phyloP scores from a whole-genome alignment of 1,284 basidiomycete genomes.

The Athelia psychrophila region DNA sequence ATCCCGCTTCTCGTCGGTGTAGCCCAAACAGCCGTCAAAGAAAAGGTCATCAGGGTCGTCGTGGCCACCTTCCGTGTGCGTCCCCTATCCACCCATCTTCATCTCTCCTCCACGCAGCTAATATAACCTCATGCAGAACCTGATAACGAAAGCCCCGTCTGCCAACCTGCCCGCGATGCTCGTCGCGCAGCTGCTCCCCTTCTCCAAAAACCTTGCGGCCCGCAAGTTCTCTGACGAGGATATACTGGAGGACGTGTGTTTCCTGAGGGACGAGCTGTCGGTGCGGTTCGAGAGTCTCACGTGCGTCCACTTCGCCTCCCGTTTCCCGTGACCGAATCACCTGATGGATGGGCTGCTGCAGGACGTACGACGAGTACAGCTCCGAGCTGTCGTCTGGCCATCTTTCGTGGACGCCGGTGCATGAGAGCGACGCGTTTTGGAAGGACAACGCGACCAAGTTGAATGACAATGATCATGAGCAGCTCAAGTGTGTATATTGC shows the following conservation, averaged over 20 bases:
- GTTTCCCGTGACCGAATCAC: not conserved
- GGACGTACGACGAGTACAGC: conserved; percentile 94
- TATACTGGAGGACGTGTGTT: conserved; percentile 88
- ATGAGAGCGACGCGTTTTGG: conserved; percentile 97
- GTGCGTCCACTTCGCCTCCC: conserved; percentile 45
- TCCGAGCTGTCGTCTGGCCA: conserved; percentile 91
- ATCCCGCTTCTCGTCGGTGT: conserved; percentile 86
- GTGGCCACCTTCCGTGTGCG: conserved; percentile 86
- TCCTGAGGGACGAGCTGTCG: conserved; percentile 80
- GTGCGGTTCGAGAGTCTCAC: conserved; percentile 85
- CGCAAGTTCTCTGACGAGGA: conserved; percentile 97
- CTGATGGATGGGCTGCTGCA: conserved; percentile 26
- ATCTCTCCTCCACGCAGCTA: conserved; percentile 1
- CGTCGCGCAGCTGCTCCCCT: conserved; percentile 83
- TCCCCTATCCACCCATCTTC: conserved; percentile 3
- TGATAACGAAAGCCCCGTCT: conserved; percentile 78
- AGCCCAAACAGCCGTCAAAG: conserved; percentile 91
- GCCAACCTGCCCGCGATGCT: conserved; percentile 93
- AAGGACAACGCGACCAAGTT: conserved; percentile 88
- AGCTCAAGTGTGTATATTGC: conserved; percentile 63
- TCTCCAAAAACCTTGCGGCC: conserved; percentile 78
- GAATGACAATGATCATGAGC: conserved; percentile 78
- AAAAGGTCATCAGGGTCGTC: conserved; percentile 96
- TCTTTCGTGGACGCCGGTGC: conserved; percentile 92
- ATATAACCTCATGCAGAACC: conserved; percentile 54